phyloP scores from a whole-genome alignment of 1,284 basidiomycete genomes.

The Boletus nobilissimus region DNA sequence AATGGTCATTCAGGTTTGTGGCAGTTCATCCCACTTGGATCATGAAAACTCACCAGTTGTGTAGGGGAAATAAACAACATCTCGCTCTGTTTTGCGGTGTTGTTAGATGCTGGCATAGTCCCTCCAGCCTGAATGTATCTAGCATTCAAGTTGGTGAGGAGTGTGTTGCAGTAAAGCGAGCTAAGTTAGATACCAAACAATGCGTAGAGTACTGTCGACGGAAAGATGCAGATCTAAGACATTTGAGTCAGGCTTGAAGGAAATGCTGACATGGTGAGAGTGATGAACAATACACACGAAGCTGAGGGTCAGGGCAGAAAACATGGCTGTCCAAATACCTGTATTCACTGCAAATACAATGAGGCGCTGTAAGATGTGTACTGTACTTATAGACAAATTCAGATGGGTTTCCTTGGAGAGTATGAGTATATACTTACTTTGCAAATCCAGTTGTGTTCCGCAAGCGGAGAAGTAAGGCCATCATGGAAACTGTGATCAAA shows the following conservation, averaged over 20 bases:
- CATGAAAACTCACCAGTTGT: background rate
- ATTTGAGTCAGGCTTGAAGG: background rate
- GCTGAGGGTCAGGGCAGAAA: conserved; percentile 20
- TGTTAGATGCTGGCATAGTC: fast-evolving
- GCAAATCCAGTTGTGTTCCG: background rate
- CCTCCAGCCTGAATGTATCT: conserved; percentile 27
- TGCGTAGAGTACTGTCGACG: background rate
- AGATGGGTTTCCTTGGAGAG: background rate
- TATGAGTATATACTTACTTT: conserved; percentile 15
- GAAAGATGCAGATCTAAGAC: background rate
- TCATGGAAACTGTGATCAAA: conserved; percentile 21
- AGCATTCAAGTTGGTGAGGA: conserved; percentile 34
- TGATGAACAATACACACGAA: conserved; percentile 18
- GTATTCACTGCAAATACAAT: conserved; percentile 27
- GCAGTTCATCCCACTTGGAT: background rate
- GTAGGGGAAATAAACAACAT: background rate
- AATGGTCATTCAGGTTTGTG: background rate
- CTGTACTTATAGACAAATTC: conserved; percentile 14
- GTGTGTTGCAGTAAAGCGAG: conserved; percentile 30
- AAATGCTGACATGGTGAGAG: fast-evolving
- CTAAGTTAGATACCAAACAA: conserved; percentile 9
- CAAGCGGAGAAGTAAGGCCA: conserved; percentile 18
- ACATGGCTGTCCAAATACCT: conserved; percentile 29
- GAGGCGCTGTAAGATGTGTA: conserved; percentile 24
- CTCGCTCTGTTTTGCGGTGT: too few species aligned